Evolutionary conservation across 2,329 filamentous ascomycete species (phyloP), one percentile per base, ranked within the genome.

Genomic region (Colletotrichum sojae): DNA sequence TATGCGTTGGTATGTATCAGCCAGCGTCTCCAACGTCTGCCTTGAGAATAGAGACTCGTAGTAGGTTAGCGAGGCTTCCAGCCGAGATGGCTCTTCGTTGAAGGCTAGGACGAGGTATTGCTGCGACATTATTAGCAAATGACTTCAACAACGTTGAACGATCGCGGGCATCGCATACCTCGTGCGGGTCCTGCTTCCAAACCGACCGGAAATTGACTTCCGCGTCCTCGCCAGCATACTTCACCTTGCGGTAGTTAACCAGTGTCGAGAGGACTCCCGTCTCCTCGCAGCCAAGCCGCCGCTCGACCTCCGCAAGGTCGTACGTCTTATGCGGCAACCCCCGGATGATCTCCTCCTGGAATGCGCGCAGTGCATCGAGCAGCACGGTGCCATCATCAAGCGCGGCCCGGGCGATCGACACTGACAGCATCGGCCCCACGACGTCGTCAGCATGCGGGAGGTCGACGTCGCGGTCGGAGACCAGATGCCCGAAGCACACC

Each of bases 121-220:
- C 65, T 68, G 46, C 15, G 1, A 9, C 6, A 13, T 6, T 2
- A 3, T 67, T 22, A 53, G 39, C 18, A 20, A 8, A 12, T 20
- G 46, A 49, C n/a, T 18, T 18, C 3, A 49, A 12, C 22, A 22
- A 12, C n/a, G 22, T 22, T 22, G 22, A 8, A 13, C 46, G 46
- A 43, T 1, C 3, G 15, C 10, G 13, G 6, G 2, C 8, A 6
- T 8, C 0, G 5, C 39, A 57, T 48, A 63, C 65, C 45, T 68
- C 65, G n/a, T 68, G 65, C 9, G 65, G 65, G 36, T 68, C 65
- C 5, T 68, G 65, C 16, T 68, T 64, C 65, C 65, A 64, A 6
- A 58, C 40, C 1, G 65, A 64, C 1, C 48, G 60, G 13, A 58
- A 68, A 2, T 48, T 53, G 0, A 52, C 46, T 8, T 46, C 46